Evolutionary conservation across 805 yeast genomes (phyloP), one percentile per base, ranked within the genome.

Genomic region (Candida broadrunensis): DNA sequence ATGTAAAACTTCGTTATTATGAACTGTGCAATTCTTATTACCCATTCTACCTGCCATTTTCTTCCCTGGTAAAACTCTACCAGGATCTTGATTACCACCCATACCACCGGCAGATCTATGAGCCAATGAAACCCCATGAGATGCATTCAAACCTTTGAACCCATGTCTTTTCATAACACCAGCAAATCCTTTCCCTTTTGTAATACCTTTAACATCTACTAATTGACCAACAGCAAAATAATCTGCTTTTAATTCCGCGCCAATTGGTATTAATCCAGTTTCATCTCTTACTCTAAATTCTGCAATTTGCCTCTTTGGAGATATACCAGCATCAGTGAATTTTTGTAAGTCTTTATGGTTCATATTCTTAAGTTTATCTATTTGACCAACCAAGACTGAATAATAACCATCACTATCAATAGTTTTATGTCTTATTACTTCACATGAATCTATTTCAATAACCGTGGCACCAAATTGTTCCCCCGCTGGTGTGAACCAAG

Each of bases 1-100:
- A 58, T 85, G 85, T 56, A 93, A 70, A 17, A 93, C 83, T 58
- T 82, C 75, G 19, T 81, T 73, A 61, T 88, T 90, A 60, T 81
- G 85, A 19, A 81, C 77, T 3, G 98, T 91, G 46, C 78, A 77
- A 51, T 71, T 73, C 41, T 77, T 73, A 46, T 79, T 83, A 50
- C 99, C 99, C 93, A 90, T 84, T 63, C 87, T 86, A 49, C 99
- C 99, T 27, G 98, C 95, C 99, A 93, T 91, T 67, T 89, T 91
- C 70, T 88, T 90, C 18, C 97, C 98, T 13, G 97, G 98, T 47
- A 89, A 72, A 39, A 89, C 88, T 72, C 99, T 85, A 56, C 96
- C 97, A 12, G 99, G 99, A 47, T 88, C 85, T 50, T 93, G 95
- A 57, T 87, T 86, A 63, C 84, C 88, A 79, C 99, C 99, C 54